phyloP scores from a whole-genome alignment of 2,329 filamentous ascomycete species.

The Colletotrichum caudatum region DNA sequence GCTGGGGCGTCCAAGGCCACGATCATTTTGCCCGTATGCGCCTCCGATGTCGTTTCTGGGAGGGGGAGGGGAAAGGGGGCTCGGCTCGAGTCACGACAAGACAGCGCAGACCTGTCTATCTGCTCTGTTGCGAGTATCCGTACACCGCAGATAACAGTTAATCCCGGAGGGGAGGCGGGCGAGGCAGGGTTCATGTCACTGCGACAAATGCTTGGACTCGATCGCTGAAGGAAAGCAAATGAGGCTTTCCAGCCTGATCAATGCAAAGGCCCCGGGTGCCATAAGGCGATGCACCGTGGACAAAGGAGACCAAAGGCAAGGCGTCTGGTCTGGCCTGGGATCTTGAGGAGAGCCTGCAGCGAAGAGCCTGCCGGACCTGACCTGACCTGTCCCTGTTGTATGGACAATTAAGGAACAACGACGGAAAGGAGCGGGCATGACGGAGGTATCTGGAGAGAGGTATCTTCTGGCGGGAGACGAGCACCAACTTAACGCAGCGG shows the following conservation, averaged over 20 bases:
- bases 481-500: neutral
- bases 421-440: conserved; percentile 12
- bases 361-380: neutral
- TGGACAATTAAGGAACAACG: neutral
- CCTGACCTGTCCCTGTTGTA: neutral
- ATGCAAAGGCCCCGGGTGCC: conserved; percentile 14
- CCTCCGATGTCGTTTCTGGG: neutral
- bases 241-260: conserved; percentile 29
- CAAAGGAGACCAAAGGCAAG: neutral
- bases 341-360: neutral
- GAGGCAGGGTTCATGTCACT: conserved; percentile 4
- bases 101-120: neutral
- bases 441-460: conserved; percentile 12
- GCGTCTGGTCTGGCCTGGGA: neutral
- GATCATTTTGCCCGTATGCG: conserved; percentile 3
- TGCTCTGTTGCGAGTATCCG: neutral
- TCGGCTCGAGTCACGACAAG: conserved; percentile 7
- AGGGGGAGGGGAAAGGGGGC: neutral
- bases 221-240: conserved; percentile 19
- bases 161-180: neutral
- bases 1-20: neutral
- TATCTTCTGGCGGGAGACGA: neutral
- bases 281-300: conserved; percentile 2
- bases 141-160: neutral
- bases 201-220: conserved; percentile 1